Evolutionary conservation across 805 yeast species (phyloP), one percentile per base, ranked within the genome.

Genomic region (Yamadazyma paraphyllophila): DNA sequence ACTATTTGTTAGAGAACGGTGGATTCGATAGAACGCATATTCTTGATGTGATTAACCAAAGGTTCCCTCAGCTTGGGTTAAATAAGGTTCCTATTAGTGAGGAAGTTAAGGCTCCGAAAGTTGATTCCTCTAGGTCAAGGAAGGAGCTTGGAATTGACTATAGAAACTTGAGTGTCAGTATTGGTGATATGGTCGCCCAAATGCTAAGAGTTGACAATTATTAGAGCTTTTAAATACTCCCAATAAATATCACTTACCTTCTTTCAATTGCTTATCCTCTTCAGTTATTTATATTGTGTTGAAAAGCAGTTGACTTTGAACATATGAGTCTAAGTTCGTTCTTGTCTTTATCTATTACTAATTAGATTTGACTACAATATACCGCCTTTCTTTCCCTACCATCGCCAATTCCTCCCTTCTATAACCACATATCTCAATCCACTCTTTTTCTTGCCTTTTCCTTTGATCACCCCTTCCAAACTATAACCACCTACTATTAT

Each of bases 1-100:
- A 77, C 51, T 56, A 71, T 20, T 13, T 59, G 2, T 33, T 59
- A 14, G 39, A 29, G 15, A 36, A 45, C 11, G 55, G 53, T 3
- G 43, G 39, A 24, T 61, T 56, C 43, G 48, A 52, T 11, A 30
- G 45, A 17, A 61, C 60, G 32, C 41, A 36, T 8, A 45, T 66
- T 27, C 39, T 61, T 14, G 57, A 60, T 27, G 45, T 58, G 2
- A 47, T 61, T 24, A 51, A 52, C 17, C 46, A 56, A 25, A 43
- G 52, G 12, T 65, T 58, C 40, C 65, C 67, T 1, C 50, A 59
- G 10, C 47, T 54, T 7, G 43, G 41, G 4, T 27, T 48, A 8
- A n/a, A 29, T 3, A 29, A 29, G 13, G 42, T n/a, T 20, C 24
- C 24, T 4, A 6, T 20, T 20, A 20, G 24, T 20, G 24, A 20